Conservation (phyloP, 1,284 basidiomycete genomes). For the Cystobasidiaceae sp. region DNA sequence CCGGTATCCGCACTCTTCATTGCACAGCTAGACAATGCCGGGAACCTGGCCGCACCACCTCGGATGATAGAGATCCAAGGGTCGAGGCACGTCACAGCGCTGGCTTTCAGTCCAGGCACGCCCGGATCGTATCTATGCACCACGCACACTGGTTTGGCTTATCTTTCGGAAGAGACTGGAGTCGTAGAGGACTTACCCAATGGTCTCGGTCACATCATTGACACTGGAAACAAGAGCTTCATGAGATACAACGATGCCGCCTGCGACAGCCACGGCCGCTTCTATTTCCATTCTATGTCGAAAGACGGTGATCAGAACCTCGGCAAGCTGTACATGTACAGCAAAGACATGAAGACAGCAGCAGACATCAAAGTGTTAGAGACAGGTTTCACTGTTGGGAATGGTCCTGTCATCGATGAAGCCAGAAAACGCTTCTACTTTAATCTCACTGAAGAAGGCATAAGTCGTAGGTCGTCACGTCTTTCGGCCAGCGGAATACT, state of each 20-base stretch:
- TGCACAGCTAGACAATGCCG: conserved; percentile 8
- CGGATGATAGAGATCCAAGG: conserved; percentile 21
- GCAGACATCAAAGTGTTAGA: conserved; percentile 27
- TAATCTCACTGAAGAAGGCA: conserved; percentile 13
- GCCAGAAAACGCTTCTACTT: conserved; percentile 25
- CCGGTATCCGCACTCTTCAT: conserved; percentile 29
- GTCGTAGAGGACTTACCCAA: conserved; percentile 8
- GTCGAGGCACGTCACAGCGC: conserved; percentile 17
- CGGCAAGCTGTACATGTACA: conserved; percentile 31
- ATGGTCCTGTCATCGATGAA: conserved; percentile 27
- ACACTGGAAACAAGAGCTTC: neutral
- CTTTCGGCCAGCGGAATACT: neutral
- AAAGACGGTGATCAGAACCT: neutral
- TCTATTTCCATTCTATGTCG: conserved; percentile 31
- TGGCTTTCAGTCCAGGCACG: conserved; percentile 17
- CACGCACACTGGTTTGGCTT: conserved; percentile 27
- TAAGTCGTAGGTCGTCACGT: conserved; percentile 11
- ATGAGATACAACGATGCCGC: conserved; percentile 31
- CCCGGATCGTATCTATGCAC: conserved; percentile 22
- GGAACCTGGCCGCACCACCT: neutral
- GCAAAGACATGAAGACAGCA: conserved; percentile 6
- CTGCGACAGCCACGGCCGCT: conserved; percentile 24
- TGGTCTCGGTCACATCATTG: conserved; percentile 12
- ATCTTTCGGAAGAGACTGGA: conserved; percentile 19
- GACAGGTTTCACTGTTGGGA: conserved; percentile 25